Evolutionary conservation across 371 early-diverging fungal genomes (phyloP).

Genomic region (Mucor saturninus): DNA sequence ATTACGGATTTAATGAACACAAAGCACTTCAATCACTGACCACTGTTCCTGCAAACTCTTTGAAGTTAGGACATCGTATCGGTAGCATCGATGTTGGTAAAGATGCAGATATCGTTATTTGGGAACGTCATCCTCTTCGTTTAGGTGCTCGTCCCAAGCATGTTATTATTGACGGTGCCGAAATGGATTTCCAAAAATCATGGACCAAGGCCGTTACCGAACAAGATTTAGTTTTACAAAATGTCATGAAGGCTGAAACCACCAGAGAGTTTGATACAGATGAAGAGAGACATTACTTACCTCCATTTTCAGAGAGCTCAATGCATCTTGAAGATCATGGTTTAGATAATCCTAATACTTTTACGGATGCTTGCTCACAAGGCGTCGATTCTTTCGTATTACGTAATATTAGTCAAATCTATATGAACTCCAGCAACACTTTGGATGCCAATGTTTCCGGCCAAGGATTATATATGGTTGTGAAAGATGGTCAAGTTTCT

Average conservation of each 20-base stretch:
- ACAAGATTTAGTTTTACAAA: constrained; percentile 6
- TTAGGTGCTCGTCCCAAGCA: constrained; percentile 79
- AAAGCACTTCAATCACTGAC: constrained; percentile 73
- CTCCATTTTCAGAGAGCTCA: constrained; percentile 29
- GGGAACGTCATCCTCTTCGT: constrained; percentile 73
- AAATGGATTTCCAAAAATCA: constrained; percentile 45
- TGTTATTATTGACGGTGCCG: constrained; percentile 82
- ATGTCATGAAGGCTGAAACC: constrained; percentile 6
- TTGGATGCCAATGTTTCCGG: constrained; percentile 10
- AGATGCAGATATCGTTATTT: constrained; percentile 85
- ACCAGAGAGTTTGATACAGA: constrained; percentile 7
- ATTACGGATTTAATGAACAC: constrained; percentile 75
- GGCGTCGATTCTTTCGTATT: constrained; percentile 46
- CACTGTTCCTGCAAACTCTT: constrained; percentile 72
- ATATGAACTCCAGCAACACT: constrained; percentile 31
- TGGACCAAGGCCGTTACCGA: constrained; percentile 40
- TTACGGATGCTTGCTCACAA: constrained; percentile 34
- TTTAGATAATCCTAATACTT: constrained; percentile 31
- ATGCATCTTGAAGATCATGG: constrained; percentile 53
- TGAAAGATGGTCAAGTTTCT: constrained; percentile 52
- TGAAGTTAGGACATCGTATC: constrained; percentile 74
- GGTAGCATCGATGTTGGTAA: constrained; percentile 72
- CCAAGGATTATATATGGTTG: constrained; percentile 45
- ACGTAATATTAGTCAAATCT: constrained; percentile 55
- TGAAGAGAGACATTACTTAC: constrained; percentile 25